Evolutionary conservation across 176 grass and related monocot species (phyloP), one percentile per base, ranked within the genome.

Genomic region (Poa pratensis): DNA sequence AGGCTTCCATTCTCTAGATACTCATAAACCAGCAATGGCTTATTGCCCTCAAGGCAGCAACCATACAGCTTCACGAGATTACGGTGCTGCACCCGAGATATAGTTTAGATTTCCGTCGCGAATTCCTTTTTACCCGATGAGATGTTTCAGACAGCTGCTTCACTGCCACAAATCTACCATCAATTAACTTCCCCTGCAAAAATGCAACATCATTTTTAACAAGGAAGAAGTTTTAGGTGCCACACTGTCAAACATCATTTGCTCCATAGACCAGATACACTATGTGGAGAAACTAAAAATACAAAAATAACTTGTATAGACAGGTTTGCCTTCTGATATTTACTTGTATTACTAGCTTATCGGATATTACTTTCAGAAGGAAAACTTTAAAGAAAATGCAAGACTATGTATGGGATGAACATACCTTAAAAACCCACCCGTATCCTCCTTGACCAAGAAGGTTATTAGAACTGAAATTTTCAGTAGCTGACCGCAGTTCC

Each of bases 391-490:
- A 49, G 18, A 6, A 82, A 53, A 53, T 53, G 19, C 16, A 53
- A 53, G 17, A 53, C 16, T 53, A 52, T 52, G 50, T 52, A 53
- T 17, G 16, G 51, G 17, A 53, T 53, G 51, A 53, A 19, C 51
- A 0, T 6, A 53, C 51, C 51, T 53, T 53, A 53, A 81, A 83
- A 72, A 97, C 95, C 4, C 78, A 64, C n/a, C 95, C 95, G 86
- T 92, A 97, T 88, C 95, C 95, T 65, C 95, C 95, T 86, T 86
- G 88, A 68, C 95, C 95, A 48, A 97, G 90, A 51, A 91, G 75
- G 73, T 97, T 97, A 74, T 13, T 64, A 67, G 90, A 75, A 83
- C 57, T 88, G 54, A 97, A 97, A 30, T 80, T 83, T 43, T 94
- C 90, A 3, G 90, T 97, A 61, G 92, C 92, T 59, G 90, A 89